Percentiles rank a stretch among this genome's conserved stretches.
Conservation (phyloP, 495 filamentous ascomycete species). For the Evansstolkia leycettana region DNA sequence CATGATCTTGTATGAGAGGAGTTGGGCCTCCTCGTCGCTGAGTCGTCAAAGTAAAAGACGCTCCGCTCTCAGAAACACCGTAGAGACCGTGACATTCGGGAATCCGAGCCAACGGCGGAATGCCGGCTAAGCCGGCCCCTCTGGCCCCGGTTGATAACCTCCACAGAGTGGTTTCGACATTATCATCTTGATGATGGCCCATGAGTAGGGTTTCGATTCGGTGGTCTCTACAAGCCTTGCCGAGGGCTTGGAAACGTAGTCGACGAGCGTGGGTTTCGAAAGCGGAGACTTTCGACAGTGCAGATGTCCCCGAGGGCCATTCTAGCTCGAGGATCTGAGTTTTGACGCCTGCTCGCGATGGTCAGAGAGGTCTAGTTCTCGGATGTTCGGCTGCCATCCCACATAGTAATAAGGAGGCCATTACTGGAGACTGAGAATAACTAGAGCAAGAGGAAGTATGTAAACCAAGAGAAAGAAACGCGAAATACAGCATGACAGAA, state of each 20-base stretch:
- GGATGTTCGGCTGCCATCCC: no score
- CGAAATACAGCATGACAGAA: no score
- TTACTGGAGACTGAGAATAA: no score
- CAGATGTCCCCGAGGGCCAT: conserved; percentile 22
- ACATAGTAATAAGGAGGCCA: no score
- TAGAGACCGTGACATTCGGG: conserved; percentile 73
- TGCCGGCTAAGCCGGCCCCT: conserved; percentile 57
- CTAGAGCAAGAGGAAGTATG: no score
- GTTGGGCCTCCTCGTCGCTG: no score
- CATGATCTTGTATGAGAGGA: no score
- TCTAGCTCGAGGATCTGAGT: conserved; percentile 37
- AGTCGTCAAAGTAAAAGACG: conserved; percentile 5
- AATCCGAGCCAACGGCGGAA: conserved; percentile 49
- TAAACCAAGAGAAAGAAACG: no score
- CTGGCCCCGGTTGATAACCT: conserved; percentile 50
- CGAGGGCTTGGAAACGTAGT: conserved; percentile 61
- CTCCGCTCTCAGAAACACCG: conserved; percentile 58
- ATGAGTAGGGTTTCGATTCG: conserved; percentile 47
- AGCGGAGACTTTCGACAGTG: conserved; percentile 31
- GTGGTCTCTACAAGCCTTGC: conserved; percentile 38
- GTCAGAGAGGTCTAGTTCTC: no score
- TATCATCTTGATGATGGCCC: conserved; percentile 79
- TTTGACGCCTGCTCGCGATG: conserved; percentile 28
- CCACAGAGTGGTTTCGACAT: conserved; percentile 78
- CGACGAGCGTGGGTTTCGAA: conserved; percentile 71